Evolutionary conservation across 139 green algal genomes (phyloP).

Genomic region (Picochlorum sp.): DNA sequence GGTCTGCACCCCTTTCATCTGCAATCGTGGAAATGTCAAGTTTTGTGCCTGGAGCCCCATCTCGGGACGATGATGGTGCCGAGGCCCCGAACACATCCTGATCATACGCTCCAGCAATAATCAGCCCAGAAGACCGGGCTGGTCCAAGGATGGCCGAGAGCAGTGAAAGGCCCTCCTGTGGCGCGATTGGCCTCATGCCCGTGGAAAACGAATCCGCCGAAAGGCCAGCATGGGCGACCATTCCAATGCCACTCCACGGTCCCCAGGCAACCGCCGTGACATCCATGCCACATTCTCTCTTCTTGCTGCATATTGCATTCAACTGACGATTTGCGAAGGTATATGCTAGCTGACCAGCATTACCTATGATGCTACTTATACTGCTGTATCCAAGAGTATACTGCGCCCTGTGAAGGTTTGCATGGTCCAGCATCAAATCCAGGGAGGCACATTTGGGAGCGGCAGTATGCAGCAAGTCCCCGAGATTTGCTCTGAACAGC

Average conservation of each 20-base stretch:
- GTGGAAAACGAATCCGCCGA: not conserved
- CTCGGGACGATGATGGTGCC: too few relatives aligned
- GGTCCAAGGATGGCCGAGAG: too few relatives aligned
- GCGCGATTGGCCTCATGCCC: not conserved
- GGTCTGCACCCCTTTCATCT: too few relatives aligned
- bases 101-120: too few relatives aligned
- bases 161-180: not conserved
- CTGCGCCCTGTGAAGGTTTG: not conserved
- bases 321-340: constrained; percentile 37
- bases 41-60: too few relatives aligned
- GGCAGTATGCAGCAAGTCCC: too few relatives aligned
- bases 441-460: too few relatives aligned
- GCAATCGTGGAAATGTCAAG: too few relatives aligned
- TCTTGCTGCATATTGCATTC: not conserved
- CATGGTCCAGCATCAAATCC: too few relatives aligned
- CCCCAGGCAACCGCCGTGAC: constrained; percentile 30
- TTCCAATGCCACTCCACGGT: constrained; percentile 44
- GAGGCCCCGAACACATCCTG: too few relatives aligned
- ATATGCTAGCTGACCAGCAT: constrained; percentile 43
- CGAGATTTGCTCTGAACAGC: too few relatives aligned
- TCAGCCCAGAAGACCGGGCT: too few relatives aligned
- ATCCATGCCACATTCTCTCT: not conserved
- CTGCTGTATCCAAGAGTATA: constrained; percentile 33
- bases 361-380: constrained; percentile 36
- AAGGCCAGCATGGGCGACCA: constrained; percentile 53